phyloP scores from a whole-genome alignment of 176 grass and related monocot genomes.

The Oryza longistaminata region DNA sequence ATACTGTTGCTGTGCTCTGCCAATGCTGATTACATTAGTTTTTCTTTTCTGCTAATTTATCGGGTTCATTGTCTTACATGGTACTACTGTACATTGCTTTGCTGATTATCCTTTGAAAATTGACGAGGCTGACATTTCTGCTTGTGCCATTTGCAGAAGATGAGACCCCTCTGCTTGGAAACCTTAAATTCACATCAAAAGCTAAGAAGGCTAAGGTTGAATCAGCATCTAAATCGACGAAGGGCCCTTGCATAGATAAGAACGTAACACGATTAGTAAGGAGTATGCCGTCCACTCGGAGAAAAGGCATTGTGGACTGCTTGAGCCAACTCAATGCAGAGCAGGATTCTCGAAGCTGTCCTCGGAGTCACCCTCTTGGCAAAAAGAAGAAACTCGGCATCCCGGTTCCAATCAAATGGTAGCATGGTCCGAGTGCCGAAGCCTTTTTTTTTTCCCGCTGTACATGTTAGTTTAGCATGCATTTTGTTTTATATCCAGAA shows the following conservation, averaged over 20 bases:
- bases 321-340: slow-evolving; percentile 31
- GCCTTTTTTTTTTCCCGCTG: slow-evolving; percentile 16
- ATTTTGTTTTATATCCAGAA: neutral
- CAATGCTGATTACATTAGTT: neutral
- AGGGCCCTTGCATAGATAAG: slow-evolving; percentile 39
- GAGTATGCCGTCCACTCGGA: slow-evolving; percentile 42
- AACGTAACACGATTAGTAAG: slow-evolving; percentile 56
- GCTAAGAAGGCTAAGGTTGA: slow-evolving; percentile 37
- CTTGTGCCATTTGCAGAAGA: slow-evolving; percentile 52
- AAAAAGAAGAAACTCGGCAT: slow-evolving; percentile 45
- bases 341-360: slow-evolving; percentile 21
- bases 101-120: neutral
- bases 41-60: neutral
- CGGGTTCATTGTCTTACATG: neutral
- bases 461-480: slow-evolving; percentile 22
- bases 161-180: slow-evolving; percentile 42
- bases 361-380: slow-evolving; percentile 31
- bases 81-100: neutral
- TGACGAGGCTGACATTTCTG: slow-evolving; percentile 11
- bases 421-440: neutral
- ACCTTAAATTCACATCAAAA: slow-evolving; percentile 21
- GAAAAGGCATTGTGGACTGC: slow-evolving; percentile 48
- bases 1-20: neutral
- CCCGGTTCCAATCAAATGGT: slow-evolving; percentile 30
- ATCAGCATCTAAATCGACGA: slow-evolving; percentile 44